These are phyloP conservation scores for Geotrichum citri-aurantii DNA, from an alignment of 1,139 yeast genomes.

Conservation along the genomic window DNA sequence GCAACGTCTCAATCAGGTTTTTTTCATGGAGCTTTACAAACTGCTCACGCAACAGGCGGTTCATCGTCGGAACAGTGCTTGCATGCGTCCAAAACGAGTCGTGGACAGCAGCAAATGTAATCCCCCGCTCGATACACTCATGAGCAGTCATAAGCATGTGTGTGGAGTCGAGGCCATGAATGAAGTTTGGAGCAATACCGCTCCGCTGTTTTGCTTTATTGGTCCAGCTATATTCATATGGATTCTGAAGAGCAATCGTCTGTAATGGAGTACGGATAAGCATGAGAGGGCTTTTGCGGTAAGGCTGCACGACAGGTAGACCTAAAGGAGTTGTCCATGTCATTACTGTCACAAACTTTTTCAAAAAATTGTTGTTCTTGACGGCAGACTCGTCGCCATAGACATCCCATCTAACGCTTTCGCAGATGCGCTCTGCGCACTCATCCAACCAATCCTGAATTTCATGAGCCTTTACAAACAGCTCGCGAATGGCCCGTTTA, in stretches of 20 bases:
- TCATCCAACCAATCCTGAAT: conserved; percentile 90
- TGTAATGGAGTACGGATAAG: conserved; percentile 63
- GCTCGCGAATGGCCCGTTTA: conserved; percentile 65
- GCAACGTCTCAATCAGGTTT: conserved; percentile 57
- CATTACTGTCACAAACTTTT: conserved; percentile 67
- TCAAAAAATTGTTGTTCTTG: conserved; percentile 26
- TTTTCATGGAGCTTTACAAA: conserved; percentile 67
- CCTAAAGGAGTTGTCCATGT: conserved; percentile 95
- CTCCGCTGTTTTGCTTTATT: conserved; percentile 76
- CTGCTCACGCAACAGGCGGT: conserved; percentile 57
- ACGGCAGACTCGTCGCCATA: conserved; percentile 15
- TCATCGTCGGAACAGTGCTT: conserved; percentile 63
- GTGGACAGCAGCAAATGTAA: conserved; percentile 89
- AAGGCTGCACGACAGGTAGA: conserved; percentile 87
- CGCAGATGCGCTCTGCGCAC: conserved; percentile 69
- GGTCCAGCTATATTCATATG: conserved; percentile 65
- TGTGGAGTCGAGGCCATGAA: conserved; percentile 90
- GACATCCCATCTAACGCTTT: conserved; percentile 41
- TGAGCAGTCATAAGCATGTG: conserved; percentile 86
- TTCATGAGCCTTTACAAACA: conserved; percentile 78
- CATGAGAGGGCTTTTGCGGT: conserved; percentile 55
- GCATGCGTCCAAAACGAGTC: conserved; percentile 98
- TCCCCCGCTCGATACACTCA: conserved; percentile 43
- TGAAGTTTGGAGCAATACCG: conserved; percentile 89
- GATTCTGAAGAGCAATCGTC: conserved; percentile 69